Conservation (phyloP, 2,329 filamentous ascomycete genomes). For the Leptographium wingfieldii region DNA sequence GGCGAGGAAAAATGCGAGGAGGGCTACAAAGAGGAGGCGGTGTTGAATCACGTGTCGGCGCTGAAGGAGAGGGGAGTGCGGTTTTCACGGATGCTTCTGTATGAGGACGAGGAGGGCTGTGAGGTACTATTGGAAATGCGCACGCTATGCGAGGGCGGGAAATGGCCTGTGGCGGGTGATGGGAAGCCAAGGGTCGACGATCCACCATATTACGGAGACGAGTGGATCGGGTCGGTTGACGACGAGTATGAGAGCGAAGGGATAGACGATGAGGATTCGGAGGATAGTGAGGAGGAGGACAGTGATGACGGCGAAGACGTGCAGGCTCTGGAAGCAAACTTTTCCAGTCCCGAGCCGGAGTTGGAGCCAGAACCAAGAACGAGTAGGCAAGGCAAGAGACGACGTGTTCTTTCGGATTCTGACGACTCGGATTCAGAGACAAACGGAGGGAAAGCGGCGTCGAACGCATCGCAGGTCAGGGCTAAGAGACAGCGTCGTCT, state of each 20-base stretch:
- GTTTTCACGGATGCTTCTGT: constrained; percentile 9
- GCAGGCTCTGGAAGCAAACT: not conserved
- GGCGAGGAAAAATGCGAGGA: not conserved
- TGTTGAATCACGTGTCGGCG: constrained; percentile 7
- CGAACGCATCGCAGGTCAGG: not conserved
- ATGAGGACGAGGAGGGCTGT: not conserved
- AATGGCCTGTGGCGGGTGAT: constrained; percentile 5
- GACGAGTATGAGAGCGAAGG: constrained; percentile 4
- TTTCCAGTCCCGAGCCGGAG: constrained; percentile 8
- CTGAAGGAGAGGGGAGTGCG: constrained; percentile 6
- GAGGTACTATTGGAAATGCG: constrained; percentile 2
- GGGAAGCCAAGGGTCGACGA: constrained; percentile 5
- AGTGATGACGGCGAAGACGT: not conserved
- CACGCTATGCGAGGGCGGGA: not conserved
- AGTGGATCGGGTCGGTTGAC: not conserved
- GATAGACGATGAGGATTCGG: constrained; percentile 1
- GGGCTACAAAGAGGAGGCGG: constrained; percentile 11
- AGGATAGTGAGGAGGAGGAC: constrained; percentile 13
- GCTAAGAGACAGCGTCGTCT: not conserved
- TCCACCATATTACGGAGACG: not conserved
- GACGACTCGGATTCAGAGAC: constrained; percentile 2
- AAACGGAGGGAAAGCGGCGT: not conserved
- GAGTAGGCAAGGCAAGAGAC: constrained; percentile 2
- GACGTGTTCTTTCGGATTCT: constrained; percentile 8
- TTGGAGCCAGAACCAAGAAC: not conserved